A percentile compares a stretch with the other conserved stretches of the same genome.
phyloP scores from a whole-genome alignment of 306 rosid genomes.

The Spatholobus suberectus region DNA sequence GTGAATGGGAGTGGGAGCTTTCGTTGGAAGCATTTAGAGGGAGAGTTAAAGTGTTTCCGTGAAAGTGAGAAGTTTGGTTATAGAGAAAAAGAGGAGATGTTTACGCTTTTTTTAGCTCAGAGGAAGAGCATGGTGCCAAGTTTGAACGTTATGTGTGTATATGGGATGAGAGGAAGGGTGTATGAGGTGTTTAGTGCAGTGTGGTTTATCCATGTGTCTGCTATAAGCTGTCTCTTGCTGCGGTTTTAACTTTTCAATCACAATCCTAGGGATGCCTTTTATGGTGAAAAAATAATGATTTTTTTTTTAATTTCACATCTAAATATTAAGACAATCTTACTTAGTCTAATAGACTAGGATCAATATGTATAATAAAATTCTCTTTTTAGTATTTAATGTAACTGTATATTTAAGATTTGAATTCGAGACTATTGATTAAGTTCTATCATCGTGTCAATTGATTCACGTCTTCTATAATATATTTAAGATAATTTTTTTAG shows the following conservation, averaged over 20 bases:
- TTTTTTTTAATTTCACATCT: too few relatives aligned
- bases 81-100: constrained; percentile 1
- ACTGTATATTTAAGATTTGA: too few relatives aligned
- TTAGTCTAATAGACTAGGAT: too few relatives aligned
- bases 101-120: too few relatives aligned
- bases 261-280: neutral
- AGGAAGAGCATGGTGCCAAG: neutral
- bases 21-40: constrained; percentile 32
- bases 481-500: too few relatives aligned
- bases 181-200: neutral
- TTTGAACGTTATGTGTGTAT: constrained; percentile 20
- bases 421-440: too few relatives aligned
- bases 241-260: neutral
- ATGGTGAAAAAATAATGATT: too few relatives aligned
- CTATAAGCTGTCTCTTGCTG: neutral
- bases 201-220: neutral
- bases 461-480: too few relatives aligned
- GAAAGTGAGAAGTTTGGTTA: neutral
- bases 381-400: too few relatives aligned
- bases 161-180: neutral
- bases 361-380: too few relatives aligned
- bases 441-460: too few relatives aligned
- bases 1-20: neutral
- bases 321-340: too few relatives aligned
- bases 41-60: neutral